Evolutionary conservation across 2,329 filamentous ascomycete species (phyloP), one percentile per base, ranked within the genome.

Genomic region (Westerdykella ornata): DNA sequence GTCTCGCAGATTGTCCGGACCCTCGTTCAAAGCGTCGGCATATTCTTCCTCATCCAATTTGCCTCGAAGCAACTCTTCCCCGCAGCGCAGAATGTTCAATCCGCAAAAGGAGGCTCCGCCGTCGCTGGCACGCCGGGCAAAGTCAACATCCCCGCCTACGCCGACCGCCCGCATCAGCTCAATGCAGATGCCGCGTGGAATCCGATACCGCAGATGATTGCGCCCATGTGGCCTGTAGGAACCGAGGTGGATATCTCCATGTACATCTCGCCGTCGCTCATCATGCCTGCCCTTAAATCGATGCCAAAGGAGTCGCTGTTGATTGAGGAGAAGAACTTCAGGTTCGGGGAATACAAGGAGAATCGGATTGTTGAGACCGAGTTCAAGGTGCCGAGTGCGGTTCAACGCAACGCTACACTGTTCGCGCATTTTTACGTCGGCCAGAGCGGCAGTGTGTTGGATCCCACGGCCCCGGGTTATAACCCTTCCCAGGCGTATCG

Each of bases 401-500:
- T 94, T 0, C 89, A 96, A 72, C 77, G 88, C 52, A 97, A 97
- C 63, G 88, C 87, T 26, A 96, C 90, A 1, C 76, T 98, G 8
- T 96, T 87, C 81, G 90, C 86, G 2, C 92, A 98, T 66, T 94
- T 97, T 67, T 95, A 88, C 57, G 72, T 97, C 46, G 87, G 81
- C 9, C 78, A 94, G 50, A 71, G 81, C 8, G 90, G 89, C 39
- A 78, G 79, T 44, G 74, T 78, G 42, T 71, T 95, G 22, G 90
- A 97, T 57, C 90, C 90, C 2, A 75, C 75, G 8, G 76, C 79
- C 42, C 72, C 80, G 1, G 75, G 74, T 43, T 98, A 87, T 64
- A 85, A 94, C 62, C 70, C 80, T 0, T 75, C 76, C 7, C 83
- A 79, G 45, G 89, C 92, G 2, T 88, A 88, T 58, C 81, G 94